These are phyloP conservation scores for Vitis riparia DNA, from an alignment of 164 flowering plant species.

Conservation along the genomic window DNA sequence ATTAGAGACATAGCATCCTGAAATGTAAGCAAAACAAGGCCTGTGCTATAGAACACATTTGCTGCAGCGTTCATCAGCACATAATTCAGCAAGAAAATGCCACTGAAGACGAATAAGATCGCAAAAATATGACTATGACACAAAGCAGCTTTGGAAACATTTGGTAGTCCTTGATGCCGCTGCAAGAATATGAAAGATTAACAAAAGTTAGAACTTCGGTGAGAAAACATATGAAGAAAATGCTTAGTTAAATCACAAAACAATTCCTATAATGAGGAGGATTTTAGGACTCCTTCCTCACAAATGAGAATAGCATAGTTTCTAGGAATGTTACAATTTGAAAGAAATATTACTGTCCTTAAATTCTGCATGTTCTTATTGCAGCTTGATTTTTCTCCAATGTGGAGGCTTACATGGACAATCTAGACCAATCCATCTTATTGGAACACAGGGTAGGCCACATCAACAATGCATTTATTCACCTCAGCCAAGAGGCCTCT, in stretches of 20 bases:
- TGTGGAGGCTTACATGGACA: too few species aligned
- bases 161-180: slow-evolving; percentile 40
- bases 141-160: slow-evolving; percentile 43
- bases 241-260: not conserved
- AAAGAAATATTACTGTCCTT: too few species aligned
- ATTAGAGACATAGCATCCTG: slow-evolving; percentile 76
- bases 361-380: too few species aligned
- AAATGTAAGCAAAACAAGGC: slow-evolving; percentile 68
- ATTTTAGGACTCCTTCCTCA: not conserved
- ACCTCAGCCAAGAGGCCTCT: too few species aligned
- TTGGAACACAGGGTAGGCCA: too few species aligned
- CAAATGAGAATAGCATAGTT: too few species aligned
- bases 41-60: slow-evolving; percentile 64
- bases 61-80: slow-evolving; percentile 82
- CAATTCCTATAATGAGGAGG: not conserved
- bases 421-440: too few species aligned
- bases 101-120: slow-evolving; percentile 66
- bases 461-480: too few species aligned
- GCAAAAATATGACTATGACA: slow-evolving; percentile 79
- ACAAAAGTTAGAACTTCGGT: slow-evolving; percentile 6
- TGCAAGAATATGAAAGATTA: slow-evolving; percentile 25
- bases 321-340: too few species aligned
- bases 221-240: not conserved
- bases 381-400: too few species aligned
- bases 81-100: slow-evolving; percentile 74